These are phyloP conservation scores for Echinosophora koreensis DNA, from an alignment of 306 rosid species.

Conservation along the genomic window DNA sequence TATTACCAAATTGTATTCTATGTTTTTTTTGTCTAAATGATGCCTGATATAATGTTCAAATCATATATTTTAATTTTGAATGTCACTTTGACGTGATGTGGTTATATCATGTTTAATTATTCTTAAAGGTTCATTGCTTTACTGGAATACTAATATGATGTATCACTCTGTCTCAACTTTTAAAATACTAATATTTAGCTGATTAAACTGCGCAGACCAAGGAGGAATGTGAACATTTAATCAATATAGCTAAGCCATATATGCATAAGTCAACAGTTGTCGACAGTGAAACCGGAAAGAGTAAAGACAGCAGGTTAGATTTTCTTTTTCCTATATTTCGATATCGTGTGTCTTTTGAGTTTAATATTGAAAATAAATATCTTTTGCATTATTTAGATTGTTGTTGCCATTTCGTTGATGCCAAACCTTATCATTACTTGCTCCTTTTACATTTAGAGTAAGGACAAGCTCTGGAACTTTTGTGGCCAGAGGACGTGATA, in stretches of 20 bases:
- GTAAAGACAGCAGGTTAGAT: constrained; percentile 84
- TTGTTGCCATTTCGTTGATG: not conserved
- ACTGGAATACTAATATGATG: not conserved
- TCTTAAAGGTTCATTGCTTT: constrained; percentile 10
- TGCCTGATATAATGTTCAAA: not conserved
- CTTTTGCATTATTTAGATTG: not conserved
- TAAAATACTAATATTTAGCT: constrained; percentile 40
- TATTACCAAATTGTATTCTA: not conserved
- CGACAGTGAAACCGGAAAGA: constrained; percentile 85
- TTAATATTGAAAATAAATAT: constrained; percentile 37
- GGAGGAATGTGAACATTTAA: constrained; percentile 86
- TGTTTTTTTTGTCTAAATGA: constrained; percentile 3
- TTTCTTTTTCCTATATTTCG: constrained; percentile 1
- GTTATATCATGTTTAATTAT: constrained; percentile 12
- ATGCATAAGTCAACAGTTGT: constrained; percentile 83
- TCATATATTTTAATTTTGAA: not conserved
- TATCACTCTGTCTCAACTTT: constrained; percentile 12
- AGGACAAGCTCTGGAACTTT: constrained; percentile 95
- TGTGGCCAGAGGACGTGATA: constrained; percentile 79
- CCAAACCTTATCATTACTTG: constrained; percentile 4
- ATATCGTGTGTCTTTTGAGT: constrained; percentile 28
- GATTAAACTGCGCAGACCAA: constrained; percentile 66
- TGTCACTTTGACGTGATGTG: constrained; percentile 1
- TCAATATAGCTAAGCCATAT: constrained; percentile 74
- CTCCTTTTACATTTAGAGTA: constrained; percentile 55